Evolutionary conservation across 1,284 basidiomycete genomes (phyloP), one percentile per base, ranked within the genome.

Genomic region (Fomitopsis betulina): DNA sequence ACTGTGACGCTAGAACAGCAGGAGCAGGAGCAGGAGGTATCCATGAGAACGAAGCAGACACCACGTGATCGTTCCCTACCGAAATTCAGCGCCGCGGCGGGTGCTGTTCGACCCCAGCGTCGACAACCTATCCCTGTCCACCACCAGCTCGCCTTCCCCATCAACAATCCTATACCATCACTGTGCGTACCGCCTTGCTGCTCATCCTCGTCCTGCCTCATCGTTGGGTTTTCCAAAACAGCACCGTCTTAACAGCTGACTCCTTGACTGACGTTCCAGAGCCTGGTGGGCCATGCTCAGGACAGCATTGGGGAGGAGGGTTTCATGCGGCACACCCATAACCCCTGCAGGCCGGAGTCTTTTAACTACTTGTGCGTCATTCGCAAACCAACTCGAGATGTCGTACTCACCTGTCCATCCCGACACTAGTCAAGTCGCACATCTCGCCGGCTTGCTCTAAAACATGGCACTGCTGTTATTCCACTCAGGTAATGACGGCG

Each of bases 381-480:
- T 9, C 10, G 5, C 52, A 30, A 30, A 23, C 19, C 39, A 10
- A 3, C 33, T 39, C n/a, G 12, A 10, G 39, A 27, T 9, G 27
- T 2, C 7, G 15, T 5, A n/a, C 21, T 25, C 27, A 25, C n/a
- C 15, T 17, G 5, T 5, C 17, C 21, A 45, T 6, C 42, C 15
- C 49, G 21, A 8, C 5, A 37, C n/a, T 19, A 45, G 43, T 45
- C 42, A 33, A 35, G 27, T 32, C 47, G 4, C 30, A 32, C 10
- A 38, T 12, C 12, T 15, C 56, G 7, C 13, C 19, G 25, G 5
- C 27, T 13, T 15, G 23, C 37, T 19, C 33, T 27, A 58, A 39
- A 23, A 38, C 58, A 45, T 58, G 50, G 47, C 47, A 43, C 3
- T 53, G 58, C 19, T 56, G 52, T 27, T 57, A 57, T 27, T 56